Evolutionary conservation across 2,329 filamentous ascomycete species (phyloP), one percentile per base, ranked within the genome.

Genomic region (Fusarium multiceps): DNA sequence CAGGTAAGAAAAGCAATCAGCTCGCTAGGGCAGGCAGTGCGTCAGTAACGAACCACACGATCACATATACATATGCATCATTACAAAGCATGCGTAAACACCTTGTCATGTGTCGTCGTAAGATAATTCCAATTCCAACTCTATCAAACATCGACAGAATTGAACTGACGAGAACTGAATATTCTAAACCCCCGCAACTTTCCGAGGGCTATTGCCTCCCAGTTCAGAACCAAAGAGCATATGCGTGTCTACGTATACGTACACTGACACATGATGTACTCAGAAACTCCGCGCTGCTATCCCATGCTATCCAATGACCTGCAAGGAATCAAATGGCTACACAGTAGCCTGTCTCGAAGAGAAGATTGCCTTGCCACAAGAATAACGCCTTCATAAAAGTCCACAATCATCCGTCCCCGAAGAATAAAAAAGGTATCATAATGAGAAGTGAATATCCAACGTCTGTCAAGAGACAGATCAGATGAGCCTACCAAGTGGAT

Each of bases 331-430:
- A 64, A 66, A 66, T 21, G 53, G 59, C 72, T 56, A 73, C 64
- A 25, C 66, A 63, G 73, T 67, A 72, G 68, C 66, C 55, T 49
- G 59, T 55, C 42, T 68, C 55, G 55, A 69, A 69, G 71, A 62
- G 42, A 55, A 55, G 11, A 34, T 61, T 53, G 61, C 56, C 55
- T 57, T 55, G 58, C 68, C 56, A 66, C 50, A 67, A 64, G 55
- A 64, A 66, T 48, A 50, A 46, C 63, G 30, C 58, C 55, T 45
- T 63, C 32, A 25, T 55, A 58, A 73, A 63, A 55, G 50, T 72
- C 75, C 50, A 64, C 77, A 78, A 78, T 62, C 77, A 49, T 72
- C 76, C 76, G 20, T 77, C 76, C 69, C 77, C 77, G 9, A 21
- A 71, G 63, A 75, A 71, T 6, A 68, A 71, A 50, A 63, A 55